Evolutionary conservation across 2,329 filamentous ascomycete genomes (phyloP), one percentile per base, ranked within the genome.

Genomic region (Fusarium keratoplasticum): DNA sequence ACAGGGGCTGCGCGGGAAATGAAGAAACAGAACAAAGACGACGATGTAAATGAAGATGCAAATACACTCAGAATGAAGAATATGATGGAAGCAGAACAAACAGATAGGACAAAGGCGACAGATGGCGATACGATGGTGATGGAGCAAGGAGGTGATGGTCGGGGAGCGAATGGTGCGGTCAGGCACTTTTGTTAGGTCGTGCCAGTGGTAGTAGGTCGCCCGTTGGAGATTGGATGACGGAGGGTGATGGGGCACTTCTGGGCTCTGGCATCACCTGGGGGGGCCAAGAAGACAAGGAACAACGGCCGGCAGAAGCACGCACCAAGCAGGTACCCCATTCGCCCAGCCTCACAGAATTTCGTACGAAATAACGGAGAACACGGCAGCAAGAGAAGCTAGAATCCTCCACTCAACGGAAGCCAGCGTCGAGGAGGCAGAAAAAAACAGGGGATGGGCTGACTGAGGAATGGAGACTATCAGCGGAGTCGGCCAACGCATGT

Each of bases 211-310:
- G 33, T 40, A 40, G 60, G 58, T 64, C 62, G 61, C 65, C 61
- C 36, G 65, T 72, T 72, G 72, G 72, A 74, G 72, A 75, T 74
- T 74, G 72, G 72, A 74, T 75, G 72, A 75, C 61, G 69, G 59
- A 67, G 42, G 47, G 59, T 64, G 69, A 69, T 65, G 71, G 58
- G 60, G 42, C 61, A 55, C 47, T 36, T 25, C 35, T n/a, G n/a
- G 42, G 52, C 52, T 33, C 52, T 33, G 38, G 58, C 58, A 33
- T 61, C 59, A 33, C 44, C 29, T n/a, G 18, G 20, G 36, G n/a
- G 61, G 44, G 61, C 33, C 38, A 57, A 40, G 54, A 16, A 52
- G 67, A 62, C 67, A 71, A 61, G 71, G 71, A 62, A 63, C 54
- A 61, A 40, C 47, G 61, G 61, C 42, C 18, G 44, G 25, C 20